These are phyloP conservation scores for Tremella yokohamensis DNA, from an alignment of 768 basidiomycete species.

Conservation along the genomic window DNA sequence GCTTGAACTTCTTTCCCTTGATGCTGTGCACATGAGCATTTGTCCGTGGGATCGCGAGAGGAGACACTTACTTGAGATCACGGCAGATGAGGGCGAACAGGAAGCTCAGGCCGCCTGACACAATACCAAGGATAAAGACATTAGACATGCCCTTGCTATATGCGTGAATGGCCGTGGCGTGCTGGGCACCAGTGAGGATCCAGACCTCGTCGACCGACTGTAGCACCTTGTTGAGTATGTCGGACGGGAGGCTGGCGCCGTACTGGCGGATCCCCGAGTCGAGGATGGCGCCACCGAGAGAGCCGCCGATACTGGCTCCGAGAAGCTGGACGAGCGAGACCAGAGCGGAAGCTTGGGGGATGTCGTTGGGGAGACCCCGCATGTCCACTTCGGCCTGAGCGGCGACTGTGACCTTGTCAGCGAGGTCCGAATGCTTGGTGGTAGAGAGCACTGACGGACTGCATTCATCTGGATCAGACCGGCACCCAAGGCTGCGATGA, in stretches of 20 bases:
- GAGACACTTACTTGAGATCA: slow-evolving; percentile 11
- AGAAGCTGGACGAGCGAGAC: slow-evolving; percentile 13
- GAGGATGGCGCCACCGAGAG: slow-evolving; percentile 14
- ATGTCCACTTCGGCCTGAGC: slow-evolving; percentile 12
- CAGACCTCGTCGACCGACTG: slow-evolving; percentile 16
- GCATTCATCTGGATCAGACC: slow-evolving; percentile 13
- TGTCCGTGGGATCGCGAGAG: not conserved
- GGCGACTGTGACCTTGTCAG: slow-evolving; percentile 8
- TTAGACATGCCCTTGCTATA: slow-evolving; percentile 9
- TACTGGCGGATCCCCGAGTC: slow-evolving; percentile 9
- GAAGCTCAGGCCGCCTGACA: slow-evolving; percentile 6
- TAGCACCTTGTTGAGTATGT: slow-evolving; percentile 2
- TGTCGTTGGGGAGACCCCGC: slow-evolving; percentile 2
- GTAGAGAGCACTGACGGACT: not conserved
- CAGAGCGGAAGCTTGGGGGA: slow-evolving; percentile 15
- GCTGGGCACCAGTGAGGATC: slow-evolving; percentile 4
- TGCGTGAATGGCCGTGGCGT: slow-evolving; percentile 5
- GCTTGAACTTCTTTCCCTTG: slow-evolving; percentile 2
- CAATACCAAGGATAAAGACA: slow-evolving; percentile 10
- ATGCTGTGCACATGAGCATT: not conserved
- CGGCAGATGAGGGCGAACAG: slow-evolving; percentile 13
- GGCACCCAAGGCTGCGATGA: slow-evolving; percentile 10
- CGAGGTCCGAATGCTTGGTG: not conserved
- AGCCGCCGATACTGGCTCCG: slow-evolving; percentile 12
- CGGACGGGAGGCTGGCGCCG: slow-evolving; percentile 5